Percentiles rank a stretch among this genome's conserved stretches.
Evolutionary conservation across 768 basidiomycete species (phyloP).

Genomic region (Sutorius australiensis): DNA sequence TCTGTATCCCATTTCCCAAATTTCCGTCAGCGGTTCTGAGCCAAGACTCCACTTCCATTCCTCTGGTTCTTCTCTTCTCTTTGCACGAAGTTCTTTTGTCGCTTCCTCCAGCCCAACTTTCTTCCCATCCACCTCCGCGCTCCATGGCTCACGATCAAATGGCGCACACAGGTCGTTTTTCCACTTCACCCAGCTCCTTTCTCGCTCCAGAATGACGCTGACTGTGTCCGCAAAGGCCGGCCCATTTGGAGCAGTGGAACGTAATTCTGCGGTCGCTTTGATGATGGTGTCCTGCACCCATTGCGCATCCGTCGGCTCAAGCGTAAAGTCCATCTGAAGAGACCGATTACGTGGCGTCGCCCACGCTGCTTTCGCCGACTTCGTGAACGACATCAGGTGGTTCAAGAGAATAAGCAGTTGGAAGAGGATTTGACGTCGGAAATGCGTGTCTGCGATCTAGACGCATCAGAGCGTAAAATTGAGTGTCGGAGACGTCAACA

Average conservation of each 20-base stretch:
- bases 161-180: slow-evolving; percentile 78
- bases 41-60: slow-evolving; percentile 67
- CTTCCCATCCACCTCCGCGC: slow-evolving; percentile 42
- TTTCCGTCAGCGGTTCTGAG: slow-evolving; percentile 68
- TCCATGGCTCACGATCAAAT: slow-evolving; percentile 73
- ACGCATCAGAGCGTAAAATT: slow-evolving; percentile 11
- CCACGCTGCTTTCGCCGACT: slow-evolving; percentile 59
- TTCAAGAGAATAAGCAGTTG: slow-evolving; percentile 77
- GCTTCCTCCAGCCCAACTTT: slow-evolving; percentile 60
- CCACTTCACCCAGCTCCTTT: slow-evolving; percentile 90
- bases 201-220: slow-evolving; percentile 66
- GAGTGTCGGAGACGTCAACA: slow-evolving; percentile 1
- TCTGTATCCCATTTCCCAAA: slow-evolving; percentile 80
- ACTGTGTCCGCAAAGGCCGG: slow-evolving; percentile 74
- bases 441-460: slow-evolving; percentile 85
- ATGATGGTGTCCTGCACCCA: slow-evolving; percentile 73
- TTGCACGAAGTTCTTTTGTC: slow-evolving; percentile 47
- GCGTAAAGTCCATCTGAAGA: slow-evolving; percentile 78
- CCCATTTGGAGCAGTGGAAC: slow-evolving; percentile 75
- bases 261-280: slow-evolving; percentile 53
- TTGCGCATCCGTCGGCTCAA: slow-evolving; percentile 60
- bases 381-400: slow-evolving; percentile 73
- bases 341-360: slow-evolving; percentile 66
- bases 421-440: slow-evolving; percentile 89
- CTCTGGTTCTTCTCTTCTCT: slow-evolving; percentile 53